Percentiles rank a stretch among this genome's conserved stretches.
Conservation (phyloP, 2,329 filamentous ascomycete genomes). For the Parascedosporium putredinis region DNA sequence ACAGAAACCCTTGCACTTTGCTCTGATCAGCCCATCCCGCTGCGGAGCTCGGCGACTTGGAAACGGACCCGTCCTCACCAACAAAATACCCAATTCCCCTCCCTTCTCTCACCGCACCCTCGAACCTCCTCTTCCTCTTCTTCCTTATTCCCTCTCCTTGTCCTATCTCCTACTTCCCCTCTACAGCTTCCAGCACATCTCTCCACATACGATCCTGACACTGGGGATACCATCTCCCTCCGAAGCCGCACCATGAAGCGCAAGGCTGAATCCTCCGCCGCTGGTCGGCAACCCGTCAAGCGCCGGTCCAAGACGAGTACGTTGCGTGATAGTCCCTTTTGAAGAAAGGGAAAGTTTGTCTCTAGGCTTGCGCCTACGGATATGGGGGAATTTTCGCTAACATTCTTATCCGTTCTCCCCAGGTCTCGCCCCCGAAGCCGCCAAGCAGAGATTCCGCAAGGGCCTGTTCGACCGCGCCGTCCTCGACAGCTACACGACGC, state of each 20-base stretch:
- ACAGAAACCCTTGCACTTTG: background rate
- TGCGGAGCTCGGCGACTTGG: background rate
- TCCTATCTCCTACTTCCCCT: too few species aligned
- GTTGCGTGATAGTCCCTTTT: too few species aligned
- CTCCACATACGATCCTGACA: too few species aligned
- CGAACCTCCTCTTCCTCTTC: constrained; percentile 1
- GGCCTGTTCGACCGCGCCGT: constrained; percentile 54
- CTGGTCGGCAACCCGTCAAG: constrained; percentile 32
- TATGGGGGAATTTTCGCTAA: background rate
- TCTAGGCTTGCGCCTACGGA: constrained; percentile 5
- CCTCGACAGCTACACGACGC: constrained; percentile 46
- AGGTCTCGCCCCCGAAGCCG: constrained; percentile 39
- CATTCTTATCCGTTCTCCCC: background rate
- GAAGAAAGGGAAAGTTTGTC: too few species aligned
- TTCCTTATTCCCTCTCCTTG: too few species aligned
- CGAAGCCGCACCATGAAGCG: constrained; percentile 54
- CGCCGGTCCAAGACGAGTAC: constrained; percentile 44
- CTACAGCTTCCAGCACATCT: too few species aligned
- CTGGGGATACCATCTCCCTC: too few species aligned
- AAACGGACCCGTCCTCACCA: background rate
- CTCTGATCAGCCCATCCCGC: background rate
- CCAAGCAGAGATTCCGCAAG: constrained; percentile 50
- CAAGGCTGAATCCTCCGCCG: constrained; percentile 40
- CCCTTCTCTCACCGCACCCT: constrained; percentile 5
- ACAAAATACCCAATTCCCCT: constrained; percentile 1